phyloP scores from a whole-genome alignment of 352 stramenopile species.

The Pythium phragmitis region DNA sequence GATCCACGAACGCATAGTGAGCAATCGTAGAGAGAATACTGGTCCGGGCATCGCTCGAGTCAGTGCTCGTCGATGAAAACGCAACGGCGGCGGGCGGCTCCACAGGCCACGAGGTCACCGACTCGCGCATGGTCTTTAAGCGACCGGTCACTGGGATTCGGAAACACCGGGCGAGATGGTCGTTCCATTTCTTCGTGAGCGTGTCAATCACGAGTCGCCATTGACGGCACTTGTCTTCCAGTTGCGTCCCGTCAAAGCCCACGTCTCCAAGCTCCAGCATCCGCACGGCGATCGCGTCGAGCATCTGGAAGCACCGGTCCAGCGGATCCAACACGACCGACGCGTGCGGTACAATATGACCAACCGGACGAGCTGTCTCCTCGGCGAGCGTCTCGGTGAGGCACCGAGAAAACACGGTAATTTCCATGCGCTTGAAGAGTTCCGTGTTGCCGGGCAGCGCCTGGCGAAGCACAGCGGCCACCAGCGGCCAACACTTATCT shows the following conservation, averaged over 20 bases:
- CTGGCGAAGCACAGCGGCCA: conserved; percentile 34
- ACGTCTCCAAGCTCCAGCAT: conserved; percentile 4
- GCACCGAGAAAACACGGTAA: neutral
- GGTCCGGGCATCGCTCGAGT: neutral
- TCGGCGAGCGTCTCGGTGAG: neutral
- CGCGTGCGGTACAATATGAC: neutral
- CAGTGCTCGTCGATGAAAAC: neutral
- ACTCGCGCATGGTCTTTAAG: neutral
- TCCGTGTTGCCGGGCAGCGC: conserved; percentile 34
- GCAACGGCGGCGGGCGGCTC: neutral
- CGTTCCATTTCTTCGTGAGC: conserved; percentile 6
- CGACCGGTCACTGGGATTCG: neutral
- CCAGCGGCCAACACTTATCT: conserved; percentile 58
- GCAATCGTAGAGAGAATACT: neutral
- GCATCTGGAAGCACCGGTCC: conserved; percentile 13
- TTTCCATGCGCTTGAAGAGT: conserved; percentile 31
- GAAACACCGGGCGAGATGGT: conserved; percentile 4
- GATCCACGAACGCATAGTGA: conserved; percentile 12
- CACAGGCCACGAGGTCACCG: neutral
- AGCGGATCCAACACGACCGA: neutral
- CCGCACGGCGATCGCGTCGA: conserved; percentile 8
- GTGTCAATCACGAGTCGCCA: conserved; percentile 11
- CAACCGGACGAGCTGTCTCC: neutral
- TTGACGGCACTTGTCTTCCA: conserved; percentile 10
- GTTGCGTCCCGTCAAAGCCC: conserved; percentile 3